Evolutionary conservation across 805 yeast species (phyloP).

Genomic region (Lachancea quebecensis): DNA sequence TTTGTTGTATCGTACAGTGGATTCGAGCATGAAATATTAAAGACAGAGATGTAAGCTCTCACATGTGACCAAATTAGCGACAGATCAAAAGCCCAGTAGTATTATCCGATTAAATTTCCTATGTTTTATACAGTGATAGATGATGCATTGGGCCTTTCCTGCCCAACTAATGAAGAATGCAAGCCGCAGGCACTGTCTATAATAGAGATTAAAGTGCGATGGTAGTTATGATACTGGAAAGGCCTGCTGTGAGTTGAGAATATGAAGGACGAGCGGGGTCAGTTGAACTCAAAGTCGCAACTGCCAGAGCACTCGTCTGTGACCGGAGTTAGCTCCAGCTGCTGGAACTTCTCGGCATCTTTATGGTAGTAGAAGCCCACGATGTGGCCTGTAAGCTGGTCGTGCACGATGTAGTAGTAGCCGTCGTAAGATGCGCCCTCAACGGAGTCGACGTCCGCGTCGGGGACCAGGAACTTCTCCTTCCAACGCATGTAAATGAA

Average conservation of each 20-base stretch:
- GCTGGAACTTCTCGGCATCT: slow-evolving; percentile 70
- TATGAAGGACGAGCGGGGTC: not conserved
- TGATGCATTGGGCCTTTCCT: not conserved
- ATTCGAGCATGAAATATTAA: too few species aligned
- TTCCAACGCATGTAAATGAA: slow-evolving; percentile 90
- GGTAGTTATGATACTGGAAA: not conserved
- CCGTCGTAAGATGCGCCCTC: slow-evolving; percentile 82
- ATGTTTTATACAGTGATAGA: not conserved
- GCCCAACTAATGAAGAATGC: not conserved
- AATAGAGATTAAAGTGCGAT: not conserved
- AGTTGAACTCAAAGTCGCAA: slow-evolving; percentile 11
- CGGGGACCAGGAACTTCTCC: slow-evolving; percentile 80
- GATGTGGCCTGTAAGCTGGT: slow-evolving; percentile 67
- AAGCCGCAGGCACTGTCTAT: not conserved
- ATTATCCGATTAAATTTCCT: not conserved
- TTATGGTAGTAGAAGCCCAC: slow-evolving; percentile 79
- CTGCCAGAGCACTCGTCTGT: slow-evolving; percentile 11
- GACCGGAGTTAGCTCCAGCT: slow-evolving; percentile 47
- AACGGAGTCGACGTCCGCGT: slow-evolving; percentile 50
- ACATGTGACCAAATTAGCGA: too few species aligned
- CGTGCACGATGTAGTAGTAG: slow-evolving; percentile 79
- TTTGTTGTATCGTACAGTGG: too few species aligned
- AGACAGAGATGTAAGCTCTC: too few species aligned
- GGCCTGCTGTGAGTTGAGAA: not conserved
- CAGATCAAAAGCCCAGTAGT: too few species aligned